These are phyloP conservation scores for Aspergillus uvarum DNA, from an alignment of 2,329 filamentous ascomycete genomes.

Conservation along the genomic window DNA sequence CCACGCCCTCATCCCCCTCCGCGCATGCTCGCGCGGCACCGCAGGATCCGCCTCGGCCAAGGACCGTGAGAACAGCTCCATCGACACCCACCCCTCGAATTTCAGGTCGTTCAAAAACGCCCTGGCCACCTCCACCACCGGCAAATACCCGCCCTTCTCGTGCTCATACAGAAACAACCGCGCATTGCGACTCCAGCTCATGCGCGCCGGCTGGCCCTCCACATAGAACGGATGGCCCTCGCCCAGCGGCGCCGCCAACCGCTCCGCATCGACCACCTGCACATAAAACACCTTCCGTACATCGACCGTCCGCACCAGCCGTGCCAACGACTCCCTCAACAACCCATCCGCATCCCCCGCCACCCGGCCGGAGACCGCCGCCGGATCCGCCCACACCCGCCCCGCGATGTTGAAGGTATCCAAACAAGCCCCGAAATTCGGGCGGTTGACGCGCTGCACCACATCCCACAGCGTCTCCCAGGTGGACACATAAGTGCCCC, in stretches of 20 bases:
- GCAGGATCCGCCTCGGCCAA: conserved; percentile 53
- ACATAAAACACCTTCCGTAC: conserved; percentile 68
- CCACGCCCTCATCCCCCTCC: conserved; percentile 52
- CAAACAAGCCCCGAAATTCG: conserved; percentile 72
- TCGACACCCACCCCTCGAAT: conserved; percentile 67
- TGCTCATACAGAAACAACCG: conserved; percentile 65
- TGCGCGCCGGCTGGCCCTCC: conserved; percentile 58
- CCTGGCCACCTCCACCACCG: conserved; percentile 58
- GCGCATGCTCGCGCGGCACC: conserved; percentile 57
- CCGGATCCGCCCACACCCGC: conserved; percentile 66
- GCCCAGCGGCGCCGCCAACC: no score
- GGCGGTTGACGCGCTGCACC: conserved; percentile 61
- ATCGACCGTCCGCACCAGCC: conserved; percentile 57
- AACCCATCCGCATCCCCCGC: conserved; percentile 65
- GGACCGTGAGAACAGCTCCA: conserved; percentile 66
- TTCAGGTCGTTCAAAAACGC: conserved; percentile 63
- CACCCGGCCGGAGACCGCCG: conserved; percentile 50
- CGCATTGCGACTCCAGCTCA: conserved; percentile 77
- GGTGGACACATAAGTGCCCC: conserved; percentile 65
- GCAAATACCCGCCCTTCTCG: conserved; percentile 64
- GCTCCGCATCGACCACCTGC: conserved; percentile 68
- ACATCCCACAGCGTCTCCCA: conserved; percentile 73
- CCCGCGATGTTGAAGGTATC: conserved; percentile 77
- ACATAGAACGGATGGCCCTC: conserved; percentile 58
- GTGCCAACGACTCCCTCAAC: conserved; percentile 54